Base-by-base conservation (phyloP, 352 stramenopile genomes). In the Plasmopara halstedii region DNA sequence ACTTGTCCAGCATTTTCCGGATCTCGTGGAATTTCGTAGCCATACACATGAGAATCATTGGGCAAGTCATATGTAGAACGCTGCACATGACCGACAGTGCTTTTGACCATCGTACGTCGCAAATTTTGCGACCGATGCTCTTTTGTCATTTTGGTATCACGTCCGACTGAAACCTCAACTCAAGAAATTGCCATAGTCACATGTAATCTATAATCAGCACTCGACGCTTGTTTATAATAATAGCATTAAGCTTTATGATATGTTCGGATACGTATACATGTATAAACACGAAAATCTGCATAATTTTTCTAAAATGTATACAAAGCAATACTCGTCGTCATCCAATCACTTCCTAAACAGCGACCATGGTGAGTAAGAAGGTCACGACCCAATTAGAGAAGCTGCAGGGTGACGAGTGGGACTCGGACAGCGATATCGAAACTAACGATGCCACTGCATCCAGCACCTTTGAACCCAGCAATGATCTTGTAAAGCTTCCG, bases 71-170 rank as follows among this genome's bases (percentile, higher is more conserved):
- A 87, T 10, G 72, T 64, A 2, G 74, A 63, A 15, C 64, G 65
- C 20, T 67, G 66, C 32, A 91, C 79, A 15, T 58, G 52, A 7
- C 79, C 79, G 4, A 91, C 70, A 1, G 74, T 86, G 58, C 59
- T 74, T 64, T 91, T 88, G 65, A 91, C 65, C 72, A 91, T 88
- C 43, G 79, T 88, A 15, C 79, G 73, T n/a, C 76, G 76, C 70
- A 90, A 38, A 20, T 46, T 67, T 15, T 56, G 53, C 32, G 70
- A 44, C 32, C 70, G 61, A 14, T 46, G 38, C 14, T 66, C 53
- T 46, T 67, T 68, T 11, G 53, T 18, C 58, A 67, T 58, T 17
- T 39, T 26, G 9, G 26, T 36, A 42, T 15, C 14, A 6, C 26
- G 1, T 15, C 14, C 8, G 13, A 3, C 18, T 23, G 23, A 10